Conservation (phyloP, 345 rosid genomes). For the Syzygium grande region DNA sequence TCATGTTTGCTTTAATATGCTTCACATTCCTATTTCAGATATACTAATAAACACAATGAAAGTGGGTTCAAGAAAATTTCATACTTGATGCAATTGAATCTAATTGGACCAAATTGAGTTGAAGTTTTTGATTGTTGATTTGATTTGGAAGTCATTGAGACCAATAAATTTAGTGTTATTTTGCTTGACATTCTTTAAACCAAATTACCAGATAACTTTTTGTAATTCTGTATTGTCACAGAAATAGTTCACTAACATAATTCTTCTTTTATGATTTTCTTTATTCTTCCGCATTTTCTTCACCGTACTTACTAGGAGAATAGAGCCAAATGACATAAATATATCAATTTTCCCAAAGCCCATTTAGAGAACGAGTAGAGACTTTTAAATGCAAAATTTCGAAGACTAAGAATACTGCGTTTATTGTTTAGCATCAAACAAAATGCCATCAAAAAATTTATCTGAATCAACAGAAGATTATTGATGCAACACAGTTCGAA, state of each 20-base stretch:
- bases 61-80: neutral
- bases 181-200: neutral
- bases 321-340: neutral
- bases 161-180: neutral
- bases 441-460: neutral
- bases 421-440: neutral
- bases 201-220: neutral
- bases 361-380: neutral
- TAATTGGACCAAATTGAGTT: neutral
- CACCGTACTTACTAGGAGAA: neutral
- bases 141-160: neutral
- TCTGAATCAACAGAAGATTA: neutral
- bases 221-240: neutral
- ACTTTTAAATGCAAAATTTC: neutral
- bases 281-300: neutral
- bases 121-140: neutral
- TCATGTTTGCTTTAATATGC: neutral
- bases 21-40: neutral
- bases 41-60: neutral
- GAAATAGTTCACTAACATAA: neutral
- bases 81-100: neutral
- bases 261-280: neutral
- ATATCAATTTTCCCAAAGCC: neutral
- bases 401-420: neutral
- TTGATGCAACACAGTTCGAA: neutral